Conservation (phyloP, 2,329 filamentous ascomycete species). For the Fusarium verrucosum region DNA sequence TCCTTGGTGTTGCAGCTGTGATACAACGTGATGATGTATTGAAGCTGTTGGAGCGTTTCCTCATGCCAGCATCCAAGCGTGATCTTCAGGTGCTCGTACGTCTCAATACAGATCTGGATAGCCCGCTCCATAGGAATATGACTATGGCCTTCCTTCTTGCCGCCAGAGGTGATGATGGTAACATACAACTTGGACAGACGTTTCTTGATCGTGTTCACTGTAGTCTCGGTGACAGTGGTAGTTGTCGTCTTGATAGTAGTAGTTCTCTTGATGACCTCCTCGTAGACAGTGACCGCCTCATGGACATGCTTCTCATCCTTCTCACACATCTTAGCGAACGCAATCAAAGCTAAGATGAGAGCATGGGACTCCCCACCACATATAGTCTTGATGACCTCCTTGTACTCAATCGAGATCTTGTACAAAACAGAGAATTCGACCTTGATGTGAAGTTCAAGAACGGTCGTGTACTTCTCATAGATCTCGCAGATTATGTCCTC, state of each 20-base stretch:
- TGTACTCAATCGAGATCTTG: constrained; percentile 59
- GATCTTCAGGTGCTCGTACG: constrained; percentile 54
- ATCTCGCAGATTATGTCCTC: constrained; percentile 54
- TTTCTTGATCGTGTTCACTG: constrained; percentile 55
- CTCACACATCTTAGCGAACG: constrained; percentile 58
- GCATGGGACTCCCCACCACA: constrained; percentile 46
- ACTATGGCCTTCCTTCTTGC: constrained; percentile 48
- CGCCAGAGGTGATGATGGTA: constrained; percentile 49
- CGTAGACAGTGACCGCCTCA: constrained; percentile 58
- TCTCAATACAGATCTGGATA: constrained; percentile 49
- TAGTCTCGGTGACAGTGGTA: constrained; percentile 41
- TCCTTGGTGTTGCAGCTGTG: constrained; percentile 51
- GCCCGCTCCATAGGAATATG: constrained; percentile 51
- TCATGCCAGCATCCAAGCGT: constrained; percentile 58
- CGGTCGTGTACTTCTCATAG: constrained; percentile 56
- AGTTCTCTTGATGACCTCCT: constrained; percentile 54
- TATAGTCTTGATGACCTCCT: constrained; percentile 54
- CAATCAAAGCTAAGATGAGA: constrained; percentile 47
- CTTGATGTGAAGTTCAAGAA: constrained; percentile 56
- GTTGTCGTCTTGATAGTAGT: constrained; percentile 49
- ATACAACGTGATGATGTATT: constrained; percentile 55
- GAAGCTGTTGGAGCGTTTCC: constrained; percentile 55
- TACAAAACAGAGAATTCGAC: constrained; percentile 54
- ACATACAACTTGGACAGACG: constrained; percentile 59
- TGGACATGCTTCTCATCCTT: constrained; percentile 53